A percentile compares a stretch with the other conserved stretches of the same genome.
Evolutionary conservation across 2,329 filamentous ascomycete species (phyloP).

Genomic region (Aspergillus neoniger): DNA sequence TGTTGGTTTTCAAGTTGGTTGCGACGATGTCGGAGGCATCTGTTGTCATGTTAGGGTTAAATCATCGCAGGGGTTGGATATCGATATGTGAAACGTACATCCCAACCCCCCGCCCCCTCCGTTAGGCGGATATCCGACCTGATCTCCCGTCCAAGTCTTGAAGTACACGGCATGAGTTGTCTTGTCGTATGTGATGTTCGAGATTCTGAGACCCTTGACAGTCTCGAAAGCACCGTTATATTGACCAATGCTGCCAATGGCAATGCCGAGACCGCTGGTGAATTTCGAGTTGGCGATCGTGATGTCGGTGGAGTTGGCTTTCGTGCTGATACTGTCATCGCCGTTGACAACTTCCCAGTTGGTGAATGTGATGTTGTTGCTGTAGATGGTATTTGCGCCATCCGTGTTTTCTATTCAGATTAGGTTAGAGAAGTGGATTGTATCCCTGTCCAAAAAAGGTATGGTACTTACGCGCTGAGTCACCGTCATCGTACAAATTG

Average conservation of each 20-base stretch:
- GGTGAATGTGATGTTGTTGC: constrained; percentile 54
- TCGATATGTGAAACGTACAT: constrained; percentile 39
- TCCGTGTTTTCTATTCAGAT: constrained; percentile 44
- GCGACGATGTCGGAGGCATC: constrained; percentile 40
- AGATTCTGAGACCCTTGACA: constrained; percentile 52
- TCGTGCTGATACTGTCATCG: constrained; percentile 57
- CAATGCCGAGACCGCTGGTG: constrained; percentile 55
- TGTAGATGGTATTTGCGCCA: constrained; percentile 57
- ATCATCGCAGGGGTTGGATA: no score
- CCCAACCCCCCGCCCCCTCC: constrained; percentile 60
- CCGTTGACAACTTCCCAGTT: constrained; percentile 56
- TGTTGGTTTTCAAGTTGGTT: constrained; percentile 35
- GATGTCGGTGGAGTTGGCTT: constrained; percentile 60
- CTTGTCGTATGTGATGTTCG: constrained; percentile 51
- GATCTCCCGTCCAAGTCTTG: constrained; percentile 61
- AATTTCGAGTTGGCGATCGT: constrained; percentile 53
- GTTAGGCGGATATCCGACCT: constrained; percentile 57
- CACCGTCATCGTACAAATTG: constrained; percentile 34
- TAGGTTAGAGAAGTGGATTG: neutral
- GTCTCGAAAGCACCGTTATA: constrained; percentile 52
- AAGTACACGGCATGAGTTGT: constrained; percentile 54
- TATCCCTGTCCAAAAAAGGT: no score
- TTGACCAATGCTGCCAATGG: constrained; percentile 61
- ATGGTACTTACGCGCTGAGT: constrained; percentile 17
- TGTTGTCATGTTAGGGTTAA: constrained; percentile 5